phyloP scores from a whole-genome alignment of 75 land plant species.

The Picea sitchensis region DNA sequence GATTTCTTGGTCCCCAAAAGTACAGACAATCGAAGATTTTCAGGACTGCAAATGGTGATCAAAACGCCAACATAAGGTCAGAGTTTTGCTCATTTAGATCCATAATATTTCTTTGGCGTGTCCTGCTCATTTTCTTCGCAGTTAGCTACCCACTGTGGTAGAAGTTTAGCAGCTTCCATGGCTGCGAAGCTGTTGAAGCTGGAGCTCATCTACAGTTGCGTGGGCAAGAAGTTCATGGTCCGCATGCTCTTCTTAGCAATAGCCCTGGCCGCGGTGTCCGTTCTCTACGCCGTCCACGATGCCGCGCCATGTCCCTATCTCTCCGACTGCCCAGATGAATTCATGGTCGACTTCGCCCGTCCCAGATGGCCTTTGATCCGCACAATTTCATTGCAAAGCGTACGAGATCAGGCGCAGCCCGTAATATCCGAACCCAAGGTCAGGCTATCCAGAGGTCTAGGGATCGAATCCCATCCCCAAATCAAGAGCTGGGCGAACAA shows the following conservation, averaged over 20 bases:
- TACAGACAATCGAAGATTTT: too few species aligned
- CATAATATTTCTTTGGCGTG: too few species aligned
- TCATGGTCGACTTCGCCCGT: background rate
- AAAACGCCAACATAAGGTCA: too few species aligned
- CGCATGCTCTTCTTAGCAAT: background rate
- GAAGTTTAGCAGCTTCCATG: background rate
- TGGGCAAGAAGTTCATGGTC: constrained; percentile 1
- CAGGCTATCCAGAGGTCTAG: background rate
- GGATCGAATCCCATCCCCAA: background rate
- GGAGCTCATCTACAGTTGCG: background rate
- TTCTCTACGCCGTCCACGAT: background rate
- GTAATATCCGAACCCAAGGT: background rate
- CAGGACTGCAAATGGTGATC: too few species aligned
- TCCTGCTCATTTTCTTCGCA: too few species aligned
- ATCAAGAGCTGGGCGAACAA: background rate
- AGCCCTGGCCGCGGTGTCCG: background rate
- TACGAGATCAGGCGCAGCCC: too few species aligned
- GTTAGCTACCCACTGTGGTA: background rate
- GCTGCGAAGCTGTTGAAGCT: background rate
- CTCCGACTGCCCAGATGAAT: background rate
- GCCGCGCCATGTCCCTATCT: background rate
- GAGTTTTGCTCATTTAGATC: too few species aligned
- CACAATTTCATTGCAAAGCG: too few species aligned
- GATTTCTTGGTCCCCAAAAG: too few species aligned
- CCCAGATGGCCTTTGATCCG: background rate